These are phyloP conservation scores for Globisporangium paddicum DNA, from an alignment of 352 stramenopile species.

Conservation along the genomic window DNA sequence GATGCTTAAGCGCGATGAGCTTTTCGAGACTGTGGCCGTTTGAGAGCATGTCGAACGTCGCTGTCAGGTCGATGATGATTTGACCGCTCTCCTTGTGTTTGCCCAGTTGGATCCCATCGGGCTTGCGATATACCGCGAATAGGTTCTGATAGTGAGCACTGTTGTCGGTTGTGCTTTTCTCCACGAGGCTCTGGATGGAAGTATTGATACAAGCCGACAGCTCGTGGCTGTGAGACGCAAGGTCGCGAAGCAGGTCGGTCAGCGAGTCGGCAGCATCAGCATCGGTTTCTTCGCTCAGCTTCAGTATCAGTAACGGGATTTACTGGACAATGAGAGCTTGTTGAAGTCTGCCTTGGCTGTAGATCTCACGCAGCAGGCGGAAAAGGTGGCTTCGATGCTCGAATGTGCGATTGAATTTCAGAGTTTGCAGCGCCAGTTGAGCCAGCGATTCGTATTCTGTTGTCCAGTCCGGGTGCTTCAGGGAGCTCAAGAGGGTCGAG, in stretches of 20 bases:
- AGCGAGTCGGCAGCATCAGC: background rate
- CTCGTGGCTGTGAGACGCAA: background rate
- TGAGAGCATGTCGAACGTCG: background rate
- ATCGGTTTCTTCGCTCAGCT: background rate
- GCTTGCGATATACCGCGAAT: background rate
- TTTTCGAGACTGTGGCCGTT: background rate
- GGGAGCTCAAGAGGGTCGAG: background rate
- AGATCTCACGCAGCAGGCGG: background rate
- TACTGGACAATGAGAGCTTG: background rate
- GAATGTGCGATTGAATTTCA: background rate
- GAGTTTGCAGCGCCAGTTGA: background rate
- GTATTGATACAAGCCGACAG: background rate
- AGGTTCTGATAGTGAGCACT: constrained; percentile 2
- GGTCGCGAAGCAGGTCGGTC: background rate
- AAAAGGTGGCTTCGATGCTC: background rate
- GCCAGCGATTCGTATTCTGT: background rate
- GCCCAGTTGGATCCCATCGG: background rate
- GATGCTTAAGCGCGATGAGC: background rate
- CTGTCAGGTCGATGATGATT: background rate
- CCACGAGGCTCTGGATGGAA: background rate
- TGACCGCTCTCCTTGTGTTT: background rate
- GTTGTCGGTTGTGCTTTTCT: background rate
- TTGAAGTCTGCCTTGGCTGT: background rate
- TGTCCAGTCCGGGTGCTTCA: background rate
- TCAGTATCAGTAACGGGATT: too few relatives aligned